phyloP scores from a whole-genome alignment of 345 rosid species.

The Camelina sativa region DNA sequence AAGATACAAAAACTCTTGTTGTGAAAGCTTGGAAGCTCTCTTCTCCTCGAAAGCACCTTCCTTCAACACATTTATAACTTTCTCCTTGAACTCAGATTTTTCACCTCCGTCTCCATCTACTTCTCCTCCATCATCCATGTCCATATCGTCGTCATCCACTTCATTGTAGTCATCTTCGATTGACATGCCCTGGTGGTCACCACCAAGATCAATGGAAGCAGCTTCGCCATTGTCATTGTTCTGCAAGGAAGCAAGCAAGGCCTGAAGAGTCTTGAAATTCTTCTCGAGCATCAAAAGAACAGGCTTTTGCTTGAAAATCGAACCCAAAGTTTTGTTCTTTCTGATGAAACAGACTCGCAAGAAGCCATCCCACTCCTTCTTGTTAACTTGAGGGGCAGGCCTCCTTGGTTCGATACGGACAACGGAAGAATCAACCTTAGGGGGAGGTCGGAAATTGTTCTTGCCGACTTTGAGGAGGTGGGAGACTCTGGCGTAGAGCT shows the following conservation, averaged over 20 bases:
- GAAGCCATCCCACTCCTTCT: conserved; percentile 90
- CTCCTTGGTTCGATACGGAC: conserved; percentile 89
- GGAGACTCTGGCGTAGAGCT: conserved; percentile 80
- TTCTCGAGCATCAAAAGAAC: conserved; percentile 71
- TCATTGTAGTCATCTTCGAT: conserved; percentile 48
- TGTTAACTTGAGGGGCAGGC: conserved; percentile 66
- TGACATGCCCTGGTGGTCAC: conserved; percentile 51
- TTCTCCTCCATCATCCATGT: conserved; percentile 52
- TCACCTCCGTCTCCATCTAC: conserved; percentile 49
- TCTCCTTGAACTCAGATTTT: conserved; percentile 68
- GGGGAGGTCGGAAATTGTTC: conserved; percentile 95
- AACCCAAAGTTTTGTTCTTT: conserved; percentile 87
- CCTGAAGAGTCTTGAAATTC: conserved; percentile 85
- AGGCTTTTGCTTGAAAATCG: conserved; percentile 76
- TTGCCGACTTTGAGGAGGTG: conserved; percentile 94
- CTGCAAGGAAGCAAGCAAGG: conserved; percentile 47
- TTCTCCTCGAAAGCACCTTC: conserved; percentile 76
- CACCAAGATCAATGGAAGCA: conserved; percentile 42
- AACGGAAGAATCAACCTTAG: conserved; percentile 94
- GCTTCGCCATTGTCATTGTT: conserved; percentile 40
- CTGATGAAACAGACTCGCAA: conserved; percentile 82
- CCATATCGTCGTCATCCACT: conserved; percentile 50
- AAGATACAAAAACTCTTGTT: conserved; percentile 78
- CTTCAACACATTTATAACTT: conserved; percentile 64
- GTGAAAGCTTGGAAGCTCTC: conserved; percentile 77